A percentile compares a stretch with the other conserved stretches of the same genome.
Conservation (phyloP, 176 grass and related monocot species). For the Tillandsia leiboldiana region DNA sequence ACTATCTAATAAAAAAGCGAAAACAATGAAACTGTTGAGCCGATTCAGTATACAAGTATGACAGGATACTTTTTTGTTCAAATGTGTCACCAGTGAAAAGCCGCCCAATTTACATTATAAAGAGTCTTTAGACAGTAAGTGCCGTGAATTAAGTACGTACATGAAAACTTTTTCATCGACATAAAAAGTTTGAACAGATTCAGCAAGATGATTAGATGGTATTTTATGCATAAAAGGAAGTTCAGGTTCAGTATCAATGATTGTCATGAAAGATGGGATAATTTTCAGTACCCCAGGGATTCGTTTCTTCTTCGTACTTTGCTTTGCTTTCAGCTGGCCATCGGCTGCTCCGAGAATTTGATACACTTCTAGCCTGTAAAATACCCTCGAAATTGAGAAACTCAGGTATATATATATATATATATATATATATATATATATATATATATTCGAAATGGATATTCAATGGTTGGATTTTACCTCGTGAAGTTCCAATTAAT, state of each 20-base stretch:
- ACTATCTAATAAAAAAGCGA: too few species aligned
- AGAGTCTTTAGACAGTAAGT: background rate
- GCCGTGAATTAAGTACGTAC: background rate
- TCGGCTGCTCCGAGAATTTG: conserved; percentile 33
- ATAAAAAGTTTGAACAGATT: background rate
- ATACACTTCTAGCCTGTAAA: conserved; percentile 49
- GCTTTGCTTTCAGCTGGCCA: conserved; percentile 28
- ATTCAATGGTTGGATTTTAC: too few species aligned
- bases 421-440: too few species aligned
- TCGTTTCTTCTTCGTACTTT: conserved; percentile 55
- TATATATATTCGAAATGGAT: too few species aligned
- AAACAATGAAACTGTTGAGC: too few species aligned
- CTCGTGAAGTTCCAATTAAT: too few species aligned
- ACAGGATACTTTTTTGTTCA: too few species aligned
- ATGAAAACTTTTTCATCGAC: background rate
- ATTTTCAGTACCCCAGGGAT: conserved; percentile 47
- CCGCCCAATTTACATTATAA: background rate
- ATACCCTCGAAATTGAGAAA: background rate
- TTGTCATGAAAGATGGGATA: conserved; percentile 47
- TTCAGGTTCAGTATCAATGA: conserved; percentile 29
- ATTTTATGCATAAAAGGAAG: background rate
- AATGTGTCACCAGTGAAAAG: too few species aligned
- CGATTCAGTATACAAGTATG: too few species aligned
- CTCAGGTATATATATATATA: too few species aligned
- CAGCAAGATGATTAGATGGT: background rate